These are phyloP conservation scores for Aspergillus uvarum DNA, from an alignment of 2,329 filamentous ascomycete species.

Conservation along the genomic window DNA sequence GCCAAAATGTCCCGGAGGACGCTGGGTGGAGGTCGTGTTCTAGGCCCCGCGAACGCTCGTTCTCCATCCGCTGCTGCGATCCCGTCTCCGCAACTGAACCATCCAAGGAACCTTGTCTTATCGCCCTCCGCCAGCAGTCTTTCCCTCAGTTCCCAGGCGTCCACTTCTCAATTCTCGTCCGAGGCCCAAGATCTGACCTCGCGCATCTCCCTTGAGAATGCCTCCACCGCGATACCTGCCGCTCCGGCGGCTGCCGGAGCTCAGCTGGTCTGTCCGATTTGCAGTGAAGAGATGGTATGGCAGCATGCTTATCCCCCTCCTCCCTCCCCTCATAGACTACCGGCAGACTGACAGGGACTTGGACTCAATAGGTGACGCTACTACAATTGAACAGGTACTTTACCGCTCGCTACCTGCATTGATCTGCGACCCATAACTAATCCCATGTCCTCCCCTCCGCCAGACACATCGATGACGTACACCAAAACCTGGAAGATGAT, in stretches of 20 bases:
- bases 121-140: conserved; percentile 70
- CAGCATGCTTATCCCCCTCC: background rate
- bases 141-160: conserved; percentile 74
- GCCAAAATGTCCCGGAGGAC: conserved; percentile 74
- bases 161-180: conserved; percentile 68
- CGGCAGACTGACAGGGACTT: conserved; percentile 9
- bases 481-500: conserved; percentile 83
- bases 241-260: conserved; percentile 58
- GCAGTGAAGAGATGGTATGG: conserved; percentile 91
- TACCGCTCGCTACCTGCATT: background rate
- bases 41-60: conserved; percentile 82
- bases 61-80: conserved; percentile 59
- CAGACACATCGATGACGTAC: conserved; percentile 82
- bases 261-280: conserved; percentile 91
- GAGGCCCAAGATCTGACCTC: conserved; percentile 76
- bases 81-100: conserved; percentile 42
- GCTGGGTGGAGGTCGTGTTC: conserved; percentile 86
- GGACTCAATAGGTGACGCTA: conserved; percentile 69
- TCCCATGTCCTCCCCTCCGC: conserved; percentile 8
- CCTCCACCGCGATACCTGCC: conserved; percentile 50
- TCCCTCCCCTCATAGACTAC: background rate
- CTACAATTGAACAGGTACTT: conserved; percentile 79
- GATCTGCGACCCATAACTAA: conserved; percentile 14
- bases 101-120: conserved; percentile 44
- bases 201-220: conserved; percentile 70